Evolutionary conservation across 257 asterid species (phyloP).

Genomic region (Nicotiana noctiflora): DNA sequence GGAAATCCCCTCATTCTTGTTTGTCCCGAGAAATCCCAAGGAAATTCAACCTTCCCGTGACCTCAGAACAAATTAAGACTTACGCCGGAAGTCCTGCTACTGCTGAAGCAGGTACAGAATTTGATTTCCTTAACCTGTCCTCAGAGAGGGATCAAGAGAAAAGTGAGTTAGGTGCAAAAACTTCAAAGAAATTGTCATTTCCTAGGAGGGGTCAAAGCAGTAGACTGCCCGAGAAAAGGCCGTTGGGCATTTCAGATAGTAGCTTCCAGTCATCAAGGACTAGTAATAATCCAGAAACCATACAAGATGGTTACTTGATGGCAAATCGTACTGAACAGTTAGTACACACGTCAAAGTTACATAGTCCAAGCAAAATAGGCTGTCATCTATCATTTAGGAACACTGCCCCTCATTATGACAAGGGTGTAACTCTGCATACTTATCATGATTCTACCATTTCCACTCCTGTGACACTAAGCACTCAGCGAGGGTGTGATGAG

Average conservation of each 20-base stretch:
- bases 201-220: slow-evolving; percentile 30
- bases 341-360: neutral
- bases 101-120: slow-evolving; percentile 18
- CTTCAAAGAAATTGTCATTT: slow-evolving; percentile 7
- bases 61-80: slow-evolving; percentile 22
- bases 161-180: neutral
- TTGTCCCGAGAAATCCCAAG: slow-evolving; percentile 25
- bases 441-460: slow-evolving; percentile 1
- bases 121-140: slow-evolving; percentile 23
- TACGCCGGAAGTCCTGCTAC: slow-evolving; percentile 21
- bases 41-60: slow-evolving; percentile 31
- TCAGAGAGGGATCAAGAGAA: slow-evolving; percentile 19
- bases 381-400: neutral
- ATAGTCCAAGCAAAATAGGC: neutral
- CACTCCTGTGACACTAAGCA: slow-evolving; percentile 6
- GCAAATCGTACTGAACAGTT: slow-evolving; percentile 19
- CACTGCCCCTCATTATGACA: neutral
- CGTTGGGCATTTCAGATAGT: slow-evolving; percentile 22
- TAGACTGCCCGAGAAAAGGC: slow-evolving; percentile 35
- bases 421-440: neutral
- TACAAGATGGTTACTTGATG: slow-evolving; percentile 20
- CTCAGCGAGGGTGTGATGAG: slow-evolving; percentile 20
- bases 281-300: slow-evolving; percentile 15
- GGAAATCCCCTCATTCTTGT: slow-evolving; percentile 36
- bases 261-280: slow-evolving; percentile 32